These are phyloP conservation scores for Globisporangium nodosum DNA, from an alignment of 352 stramenopile species.

Conservation along the genomic window DNA sequence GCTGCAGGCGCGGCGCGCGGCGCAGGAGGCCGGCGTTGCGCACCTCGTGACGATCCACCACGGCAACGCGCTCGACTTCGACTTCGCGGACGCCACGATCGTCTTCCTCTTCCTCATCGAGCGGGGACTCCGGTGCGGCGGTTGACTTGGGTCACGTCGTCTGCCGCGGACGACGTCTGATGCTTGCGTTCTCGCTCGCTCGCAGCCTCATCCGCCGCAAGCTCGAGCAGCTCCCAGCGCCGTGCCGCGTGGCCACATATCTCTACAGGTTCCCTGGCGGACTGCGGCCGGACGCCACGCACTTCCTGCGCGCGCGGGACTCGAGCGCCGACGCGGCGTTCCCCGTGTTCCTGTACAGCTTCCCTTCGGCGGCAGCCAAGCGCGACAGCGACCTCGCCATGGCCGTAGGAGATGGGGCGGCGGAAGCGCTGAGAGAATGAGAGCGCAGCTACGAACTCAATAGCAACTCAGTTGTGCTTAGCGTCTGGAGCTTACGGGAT, in stretches of 20 bases:
- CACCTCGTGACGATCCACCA: conserved; percentile 59
- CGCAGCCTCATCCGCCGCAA: conserved; percentile 47
- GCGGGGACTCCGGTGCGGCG: conserved; percentile 47
- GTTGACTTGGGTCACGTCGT: too few species aligned
- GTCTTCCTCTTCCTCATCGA: conserved; percentile 83
- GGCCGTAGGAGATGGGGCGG: not conserved
- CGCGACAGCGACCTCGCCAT: not conserved
- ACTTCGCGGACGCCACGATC: conserved; percentile 52
- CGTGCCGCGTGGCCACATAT: conserved; percentile 69
- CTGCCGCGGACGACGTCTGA: too few species aligned
- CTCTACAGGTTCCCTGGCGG: conserved; percentile 59
- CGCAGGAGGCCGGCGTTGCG: conserved; percentile 20
- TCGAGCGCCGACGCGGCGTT: conserved; percentile 40
- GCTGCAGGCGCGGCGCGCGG: conserved; percentile 20
- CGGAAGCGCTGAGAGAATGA: not conserved
- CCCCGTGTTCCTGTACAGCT: conserved; percentile 72
- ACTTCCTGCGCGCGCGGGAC: conserved; percentile 45
- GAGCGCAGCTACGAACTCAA: too few species aligned
- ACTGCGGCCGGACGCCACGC: conserved; percentile 25
- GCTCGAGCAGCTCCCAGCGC: conserved; percentile 29
- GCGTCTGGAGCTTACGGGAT: conserved; percentile 16
- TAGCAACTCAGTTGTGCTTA: too few species aligned
- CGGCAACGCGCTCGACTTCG: conserved; percentile 71
- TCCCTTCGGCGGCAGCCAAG: conserved; percentile 17
- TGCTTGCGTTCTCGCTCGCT: not conserved